phyloP scores from a whole-genome alignment of 495 filamentous ascomycete genomes.

The Umbilicaria muhlenbergii region DNA sequence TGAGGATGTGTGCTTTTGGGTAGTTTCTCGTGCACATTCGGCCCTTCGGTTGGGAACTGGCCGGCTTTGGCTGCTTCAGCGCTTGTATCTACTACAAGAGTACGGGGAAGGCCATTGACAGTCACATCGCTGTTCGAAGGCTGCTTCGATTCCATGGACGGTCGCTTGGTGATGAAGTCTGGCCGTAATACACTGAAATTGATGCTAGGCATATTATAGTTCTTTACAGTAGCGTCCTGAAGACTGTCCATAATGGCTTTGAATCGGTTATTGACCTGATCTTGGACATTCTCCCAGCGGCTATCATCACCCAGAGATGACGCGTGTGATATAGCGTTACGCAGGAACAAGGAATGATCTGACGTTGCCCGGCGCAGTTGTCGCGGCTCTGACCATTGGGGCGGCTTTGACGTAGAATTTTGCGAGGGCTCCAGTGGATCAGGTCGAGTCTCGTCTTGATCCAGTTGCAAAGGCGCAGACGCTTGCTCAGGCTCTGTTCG shows the following conservation, averaged over 20 bases:
- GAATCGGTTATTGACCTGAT: constrained; percentile 69
- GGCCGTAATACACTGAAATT: constrained; percentile 23
- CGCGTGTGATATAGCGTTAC: constrained; percentile 45
- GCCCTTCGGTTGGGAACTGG: no score
- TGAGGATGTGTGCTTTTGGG: constrained; percentile 27
- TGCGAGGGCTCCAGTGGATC: no score
- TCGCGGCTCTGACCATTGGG: constrained; percentile 15
- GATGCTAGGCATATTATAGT: constrained; percentile 44
- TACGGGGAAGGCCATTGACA: constrained; percentile 13
- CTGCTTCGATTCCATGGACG: constrained; percentile 7
- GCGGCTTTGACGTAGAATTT: constrained; percentile 13
- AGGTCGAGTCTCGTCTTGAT: no score
- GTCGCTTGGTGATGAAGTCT: constrained; percentile 25
- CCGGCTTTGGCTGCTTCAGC: no score
- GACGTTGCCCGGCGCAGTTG: constrained; percentile 49
- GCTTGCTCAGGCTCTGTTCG: no score
- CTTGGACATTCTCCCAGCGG: constrained; percentile 64
- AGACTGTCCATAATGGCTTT: constrained; percentile 86
- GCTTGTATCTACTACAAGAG: no score
- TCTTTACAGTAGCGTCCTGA: constrained; percentile 60
- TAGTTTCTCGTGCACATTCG: neutral
- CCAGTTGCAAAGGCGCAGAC: no score
- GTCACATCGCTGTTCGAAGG: constrained; percentile 16
- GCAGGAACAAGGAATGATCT: constrained; percentile 54
- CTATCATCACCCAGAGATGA: constrained; percentile 78